Base-by-base conservation (phyloP, 2,329 filamentous ascomycete genomes). In the Sporothrix euskadiensis region DNA sequence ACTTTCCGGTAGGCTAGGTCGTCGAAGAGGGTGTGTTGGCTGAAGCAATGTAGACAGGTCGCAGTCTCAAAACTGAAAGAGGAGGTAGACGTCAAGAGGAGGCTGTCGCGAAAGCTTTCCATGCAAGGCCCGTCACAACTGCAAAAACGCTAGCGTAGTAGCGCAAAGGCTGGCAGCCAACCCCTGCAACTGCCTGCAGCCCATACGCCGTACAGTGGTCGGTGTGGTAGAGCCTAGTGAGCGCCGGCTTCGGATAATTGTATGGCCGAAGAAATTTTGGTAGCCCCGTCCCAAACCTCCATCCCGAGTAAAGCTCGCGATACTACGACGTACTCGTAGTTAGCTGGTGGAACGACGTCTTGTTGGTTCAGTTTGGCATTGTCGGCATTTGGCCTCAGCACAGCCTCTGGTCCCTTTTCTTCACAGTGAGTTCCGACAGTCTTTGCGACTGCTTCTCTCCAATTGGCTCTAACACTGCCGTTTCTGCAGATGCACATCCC, bases 171-270 rank as follows among this genome's bases (percentile, higher is more conserved):
- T 47, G 63, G 26, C 16, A 52, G 44, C 5, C 19, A 12, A n/a
- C 39, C 35, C 39, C 41, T 49, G 63, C 35, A 30, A 49, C 12
- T 16, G 41, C 35, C 30, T 57, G 19, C 10, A 57, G 39, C 12
- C 22, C 26, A 1, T 26, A 26, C 26, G 2, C n/a, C n/a, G n/a
- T n/a, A 26, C 26, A 26, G 26, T 26, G 26, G 26, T 26, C n/a
- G n/a, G n/a, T n/a, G n/a, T 26, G 26, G 26, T 26, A 26, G 26
- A 26, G 26, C 26, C 2, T 26, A 26, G 26, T 26, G 26, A 19
- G 26, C 47, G 49, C 47, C 63, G 63, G 71, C 49, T 54, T 6
- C 75, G 75, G 75, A 76, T 47, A 19, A 76, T 71, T 35, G n/a
- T 71, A 65, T 68, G 1, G 41, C 75, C 75, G 75, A 30, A 30